A percentile compares a stretch with the other conserved stretches of the same genome.
Evolutionary conservation across 2,329 filamentous ascomycete species (phyloP).

Genomic region (Aspergillus tanneri): DNA sequence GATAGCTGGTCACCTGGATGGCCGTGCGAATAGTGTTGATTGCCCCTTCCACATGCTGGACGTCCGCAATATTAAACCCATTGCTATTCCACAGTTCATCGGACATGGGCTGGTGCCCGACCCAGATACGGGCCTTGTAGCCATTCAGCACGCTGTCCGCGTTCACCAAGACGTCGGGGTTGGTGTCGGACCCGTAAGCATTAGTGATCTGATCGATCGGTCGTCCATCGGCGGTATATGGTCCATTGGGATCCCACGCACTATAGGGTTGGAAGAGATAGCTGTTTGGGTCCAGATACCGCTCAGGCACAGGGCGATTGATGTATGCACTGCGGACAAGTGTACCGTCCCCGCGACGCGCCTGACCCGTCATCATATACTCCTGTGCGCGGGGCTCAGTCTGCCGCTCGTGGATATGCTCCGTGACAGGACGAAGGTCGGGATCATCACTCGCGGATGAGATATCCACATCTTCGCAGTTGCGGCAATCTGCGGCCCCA

Average conservation of each 20-base stretch:
- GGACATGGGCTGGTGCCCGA: slow-evolving; percentile 5
- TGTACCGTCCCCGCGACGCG: slow-evolving; percentile 1
- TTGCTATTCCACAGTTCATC: slow-evolving; percentile 2
- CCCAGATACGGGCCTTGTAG: slow-evolving; percentile 6
- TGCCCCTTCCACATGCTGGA: not conserved
- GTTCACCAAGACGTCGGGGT: slow-evolving; percentile 7
- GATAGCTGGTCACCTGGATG: slow-evolving; percentile 6
- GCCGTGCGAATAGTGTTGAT: slow-evolving; percentile 6
- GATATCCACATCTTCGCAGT: slow-evolving; percentile 1
- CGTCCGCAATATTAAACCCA: slow-evolving; percentile 3
- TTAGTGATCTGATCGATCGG: not conserved
- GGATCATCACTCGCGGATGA: slow-evolving; percentile 3
- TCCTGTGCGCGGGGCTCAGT: slow-evolving; percentile 3
- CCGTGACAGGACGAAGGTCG: not conserved
- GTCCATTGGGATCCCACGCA: slow-evolving; percentile 4
- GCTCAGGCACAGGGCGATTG: not conserved
- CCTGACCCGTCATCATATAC: slow-evolving; percentile 4
- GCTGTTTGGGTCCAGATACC: slow-evolving; percentile 6
- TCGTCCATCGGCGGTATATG: not conserved
- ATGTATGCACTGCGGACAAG: not conserved
- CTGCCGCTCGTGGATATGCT: slow-evolving; percentile 6
- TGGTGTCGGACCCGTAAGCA: slow-evolving; percentile 1
- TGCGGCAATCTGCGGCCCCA: not conserved
- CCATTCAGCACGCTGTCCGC: slow-evolving; percentile 6
- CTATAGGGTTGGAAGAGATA: slow-evolving; percentile 1